These are phyloP conservation scores for Xylaria flabelliformis DNA, from an alignment of 495 filamentous ascomycete species.

Conservation along the genomic window DNA sequence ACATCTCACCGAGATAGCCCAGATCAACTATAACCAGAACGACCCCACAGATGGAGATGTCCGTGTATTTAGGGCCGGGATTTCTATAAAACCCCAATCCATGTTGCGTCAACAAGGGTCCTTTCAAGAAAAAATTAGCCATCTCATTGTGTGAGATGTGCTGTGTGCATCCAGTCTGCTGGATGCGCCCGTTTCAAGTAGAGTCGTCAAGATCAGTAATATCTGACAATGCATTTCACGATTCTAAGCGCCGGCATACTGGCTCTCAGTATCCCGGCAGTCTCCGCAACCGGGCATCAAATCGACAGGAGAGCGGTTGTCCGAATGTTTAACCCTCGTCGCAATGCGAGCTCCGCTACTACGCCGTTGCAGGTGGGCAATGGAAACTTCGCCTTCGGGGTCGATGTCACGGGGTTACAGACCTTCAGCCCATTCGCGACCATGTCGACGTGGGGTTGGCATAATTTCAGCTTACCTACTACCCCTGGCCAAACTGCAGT, in stretches of 20 bases:
- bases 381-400: constrained; percentile 64
- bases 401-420: constrained; percentile 61
- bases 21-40: not conserved
- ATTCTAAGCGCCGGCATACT: constrained; percentile 23
- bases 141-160: not conserved
- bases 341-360: constrained; percentile 52
- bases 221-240: constrained; percentile 10
- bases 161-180: not conserved
- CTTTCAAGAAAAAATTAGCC: not conserved
- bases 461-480: constrained; percentile 62
- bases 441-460: constrained; percentile 63
- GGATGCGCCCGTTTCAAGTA: not conserved
- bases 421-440: constrained; percentile 66
- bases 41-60: constrained; percentile 15
- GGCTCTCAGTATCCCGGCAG: not conserved
- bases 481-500: constrained; percentile 47
- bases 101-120: not conserved
- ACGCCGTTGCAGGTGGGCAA: constrained; percentile 63
- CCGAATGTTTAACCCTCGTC: constrained; percentile 50
- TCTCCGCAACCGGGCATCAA: not conserved
- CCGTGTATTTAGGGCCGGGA: not conserved
- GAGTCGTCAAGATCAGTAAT: not conserved
- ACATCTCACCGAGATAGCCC: constrained; percentile 20
- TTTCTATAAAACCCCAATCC: not conserved
- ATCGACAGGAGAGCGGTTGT: constrained; percentile 46